Base-by-base conservation (phyloP, 208 protist genomes). In the Leishmania amazonensis region DNA sequence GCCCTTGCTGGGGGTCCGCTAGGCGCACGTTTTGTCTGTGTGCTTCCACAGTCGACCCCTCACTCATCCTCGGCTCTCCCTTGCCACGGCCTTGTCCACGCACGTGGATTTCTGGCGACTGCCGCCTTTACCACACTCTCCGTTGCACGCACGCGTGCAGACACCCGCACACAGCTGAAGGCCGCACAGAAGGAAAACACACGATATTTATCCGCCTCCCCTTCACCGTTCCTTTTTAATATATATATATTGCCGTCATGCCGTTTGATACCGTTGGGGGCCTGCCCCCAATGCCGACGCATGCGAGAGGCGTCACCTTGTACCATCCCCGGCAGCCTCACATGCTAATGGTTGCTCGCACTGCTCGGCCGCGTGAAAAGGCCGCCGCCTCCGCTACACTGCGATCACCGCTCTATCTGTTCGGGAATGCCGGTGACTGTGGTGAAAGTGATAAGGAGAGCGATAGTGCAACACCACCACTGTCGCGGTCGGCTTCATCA, bases 201-300 rank as follows among this genome's bases (percentile, higher is more conserved):
- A 71, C 38, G 28, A n/a, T 11, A 11, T 47, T 38, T 74, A 0
- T 15, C 28, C 15, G 19, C 28, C 45, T 13, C 19, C 9, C 42
- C 45, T 45, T 68, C 24, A 19, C 28, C 0, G 19, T 35, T 35
- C 31, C 31, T 35, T 35, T 35, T 35, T 35, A 35, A 35, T 35
- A 35, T 35, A 35, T 35, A 35, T 11, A 0, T 49, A 40, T 11
- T 58, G 19, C 38, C 31, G 49, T 38, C 60, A 85, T 85, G 82
- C 78, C 82, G 42, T 85, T 81, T 75, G 60, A 81, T 31, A 72
- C 78, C 0, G 45, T 85, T 3, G 78, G 78, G 28, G 82, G 82
- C 1, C 60, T 85, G 35, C 78, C 82, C 19, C 58, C 76, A 9
- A 70, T 88, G 74, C 75, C 81, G 5, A 83, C 70, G 38, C 81